Percentiles rank a stretch among this genome's conserved stretches.
phyloP scores from a whole-genome alignment of 2,329 filamentous ascomycete species.

The Aspergillus amoenus region DNA sequence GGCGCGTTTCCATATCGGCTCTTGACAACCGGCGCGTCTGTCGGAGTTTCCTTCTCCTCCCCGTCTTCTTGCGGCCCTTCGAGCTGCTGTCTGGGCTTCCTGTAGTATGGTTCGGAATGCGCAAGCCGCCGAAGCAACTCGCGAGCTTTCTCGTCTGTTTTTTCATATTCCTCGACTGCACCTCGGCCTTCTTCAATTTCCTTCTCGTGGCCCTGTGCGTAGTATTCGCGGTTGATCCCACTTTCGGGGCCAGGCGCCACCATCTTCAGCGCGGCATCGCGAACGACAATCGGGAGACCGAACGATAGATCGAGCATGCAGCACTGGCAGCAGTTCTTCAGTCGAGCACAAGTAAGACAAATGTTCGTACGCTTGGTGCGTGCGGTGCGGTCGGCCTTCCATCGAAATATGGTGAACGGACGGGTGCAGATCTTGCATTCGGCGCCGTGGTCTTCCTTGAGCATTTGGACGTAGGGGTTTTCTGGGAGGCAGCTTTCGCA shows the following conservation, averaged over 20 bases:
- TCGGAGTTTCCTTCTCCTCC: constrained; percentile 37
- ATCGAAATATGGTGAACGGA: constrained; percentile 92
- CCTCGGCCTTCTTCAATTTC: constrained; percentile 90
- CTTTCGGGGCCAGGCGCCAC: constrained; percentile 89
- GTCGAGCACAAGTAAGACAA: constrained; percentile 90
- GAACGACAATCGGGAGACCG: constrained; percentile 88
- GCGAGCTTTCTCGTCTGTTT: constrained; percentile 94
- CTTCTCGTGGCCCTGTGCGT: constrained; percentile 94
- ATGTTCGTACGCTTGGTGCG: constrained; percentile 93
- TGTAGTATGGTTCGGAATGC: constrained; percentile 91
- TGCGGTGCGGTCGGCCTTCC: constrained; percentile 88
- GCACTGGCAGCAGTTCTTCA: constrained; percentile 98
- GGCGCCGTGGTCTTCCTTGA: constrained; percentile 93
- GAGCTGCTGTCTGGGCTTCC: constrained; percentile 74
- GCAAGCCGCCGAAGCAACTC: constrained; percentile 83
- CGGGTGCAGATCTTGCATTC: constrained; percentile 88
- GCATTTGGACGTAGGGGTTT: constrained; percentile 97
- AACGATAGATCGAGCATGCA: constrained; percentile 98
- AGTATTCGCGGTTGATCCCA: constrained; percentile 94
- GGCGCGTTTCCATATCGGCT: constrained; percentile 49
- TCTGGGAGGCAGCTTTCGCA: constrained; percentile 90
- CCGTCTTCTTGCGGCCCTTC: constrained; percentile 53
- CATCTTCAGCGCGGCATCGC: constrained; percentile 97
- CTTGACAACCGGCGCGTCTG: constrained; percentile 41
- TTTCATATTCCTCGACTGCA: constrained; percentile 86